These are phyloP conservation scores for Helminthosporium solani DNA, from an alignment of 2,329 filamentous ascomycete species.

Conservation along the genomic window DNA sequence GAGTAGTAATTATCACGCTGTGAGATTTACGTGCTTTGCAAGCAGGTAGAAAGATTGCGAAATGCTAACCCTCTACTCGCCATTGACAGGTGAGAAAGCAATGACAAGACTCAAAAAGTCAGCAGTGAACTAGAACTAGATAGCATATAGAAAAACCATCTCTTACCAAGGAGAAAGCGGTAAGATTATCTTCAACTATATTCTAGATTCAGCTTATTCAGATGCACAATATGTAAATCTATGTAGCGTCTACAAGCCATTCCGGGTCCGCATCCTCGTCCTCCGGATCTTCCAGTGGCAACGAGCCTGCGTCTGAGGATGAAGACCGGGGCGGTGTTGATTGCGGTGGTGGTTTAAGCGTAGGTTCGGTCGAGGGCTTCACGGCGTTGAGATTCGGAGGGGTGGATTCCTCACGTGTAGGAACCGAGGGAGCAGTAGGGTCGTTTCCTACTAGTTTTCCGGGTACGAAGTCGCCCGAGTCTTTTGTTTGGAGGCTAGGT, in stretches of 20 bases:
- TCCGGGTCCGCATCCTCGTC: conserved; percentile 66
- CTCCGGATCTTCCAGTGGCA: conserved; percentile 63
- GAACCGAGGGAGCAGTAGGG: background rate
- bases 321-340: conserved; percentile 15
- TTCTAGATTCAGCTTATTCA: too few species aligned
- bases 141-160: too few species aligned
- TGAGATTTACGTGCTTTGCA: too few species aligned
- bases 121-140: too few species aligned
- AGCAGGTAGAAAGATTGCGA: too few species aligned
- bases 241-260: conserved; percentile 52
- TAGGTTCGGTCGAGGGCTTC: background rate
- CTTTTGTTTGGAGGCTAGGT: background rate
- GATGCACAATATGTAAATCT: background rate
- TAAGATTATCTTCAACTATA: too few species aligned
- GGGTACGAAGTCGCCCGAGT: too few species aligned
- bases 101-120: too few species aligned
- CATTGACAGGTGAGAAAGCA: too few species aligned
- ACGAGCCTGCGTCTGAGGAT: conserved; percentile 48
- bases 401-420: background rate
- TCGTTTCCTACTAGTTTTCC: background rate
- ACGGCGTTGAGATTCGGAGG: background rate
- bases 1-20: too few species aligned
- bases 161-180: too few species aligned
- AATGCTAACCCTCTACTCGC: too few species aligned
- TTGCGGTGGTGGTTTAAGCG: background rate